Base-by-base conservation (phyloP, 345 rosid species). In the Rhodamnia argentea region DNA sequence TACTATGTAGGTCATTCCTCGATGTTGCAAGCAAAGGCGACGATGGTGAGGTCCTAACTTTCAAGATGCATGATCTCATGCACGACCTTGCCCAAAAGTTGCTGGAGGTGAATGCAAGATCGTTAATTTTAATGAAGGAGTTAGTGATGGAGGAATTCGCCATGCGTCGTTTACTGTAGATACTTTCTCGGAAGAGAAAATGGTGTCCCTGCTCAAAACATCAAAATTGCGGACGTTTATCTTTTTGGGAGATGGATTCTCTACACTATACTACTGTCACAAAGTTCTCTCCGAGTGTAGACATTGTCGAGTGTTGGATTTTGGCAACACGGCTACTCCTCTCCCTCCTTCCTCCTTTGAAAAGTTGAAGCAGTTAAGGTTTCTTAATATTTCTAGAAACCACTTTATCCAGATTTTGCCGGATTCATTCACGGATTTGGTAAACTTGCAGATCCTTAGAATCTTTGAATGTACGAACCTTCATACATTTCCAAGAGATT, bases 11-110 rank as follows among this genome's bases (percentile, higher is more conserved):
- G 64, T 58, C 64, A 12, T 58, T 58, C 26, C 64, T 58, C 26
- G 64, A 58, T 10, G 64, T 12, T 2, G 4, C 1, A 52, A 13
- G 16, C 5, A 52, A 58, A 13, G 0, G 12, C 7, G 64, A 0
- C 0, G 0, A 58, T 26, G 2, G 8, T 12, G 0, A 58, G 29
- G 7, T 12, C 27, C 0, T 10, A 58, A 12, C 0, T n/a, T 58
- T 58, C 64, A 58, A 58, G 64, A 58, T 58, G 64, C 64, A 58
- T 0, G 64, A 58, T 58, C 32, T 58, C 64, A 58, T 58, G 64
- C 64, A 58, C 7, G 32, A 26, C 12, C 64, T 58, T 58, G 64
- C 64, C 64, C 26, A 24, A 13, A 58, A 58, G 64, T 58, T 6
- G 1, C 16, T 0, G 64, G 64, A 58, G 26, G 26, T 58, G 64